Percentiles rank a stretch among this genome's conserved stretches.
phyloP scores from a whole-genome alignment of 345 rosid species.

The Eucalyptus leucophloia region DNA sequence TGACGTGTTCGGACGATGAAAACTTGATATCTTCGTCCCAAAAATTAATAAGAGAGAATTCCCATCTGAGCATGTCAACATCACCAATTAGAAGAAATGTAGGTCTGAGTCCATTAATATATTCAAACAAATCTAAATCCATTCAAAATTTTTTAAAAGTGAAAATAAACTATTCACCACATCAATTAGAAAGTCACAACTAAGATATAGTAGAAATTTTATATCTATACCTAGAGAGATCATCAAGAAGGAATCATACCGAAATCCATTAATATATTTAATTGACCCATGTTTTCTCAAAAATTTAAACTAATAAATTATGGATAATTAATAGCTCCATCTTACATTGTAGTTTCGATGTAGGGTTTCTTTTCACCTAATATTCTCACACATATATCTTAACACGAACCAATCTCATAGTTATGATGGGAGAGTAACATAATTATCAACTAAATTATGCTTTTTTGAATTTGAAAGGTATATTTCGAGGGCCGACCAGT shows the following conservation, averaged over 20 bases:
- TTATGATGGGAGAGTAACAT: neutral
- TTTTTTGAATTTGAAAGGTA: neutral
- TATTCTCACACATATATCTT: neutral
- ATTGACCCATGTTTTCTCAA: neutral
- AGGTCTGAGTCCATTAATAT: rapidly evolving
- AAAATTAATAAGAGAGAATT: neutral
- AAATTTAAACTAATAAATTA: neutral
- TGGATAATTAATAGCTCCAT: neutral
- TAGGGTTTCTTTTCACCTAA: neutral
- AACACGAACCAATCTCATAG: neutral
- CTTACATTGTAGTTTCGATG: neutral
- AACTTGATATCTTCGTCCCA: neutral
- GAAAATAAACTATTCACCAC: rapidly evolving
- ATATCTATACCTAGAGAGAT: neutral
- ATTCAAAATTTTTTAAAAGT: neutral
- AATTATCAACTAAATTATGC: neutral
- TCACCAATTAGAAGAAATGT: neutral
- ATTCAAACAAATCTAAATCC: neutral
- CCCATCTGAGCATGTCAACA: rapidly evolving
- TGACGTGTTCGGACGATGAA: too few species aligned
- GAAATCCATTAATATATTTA: rapidly evolving
- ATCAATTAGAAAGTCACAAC: neutral
- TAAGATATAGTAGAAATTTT: rapidly evolving
- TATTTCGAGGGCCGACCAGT: neutral
- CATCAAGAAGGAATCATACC: rapidly evolving